Conservation (phyloP, 352 stramenopile species). For the Pythium volutum region DNA sequence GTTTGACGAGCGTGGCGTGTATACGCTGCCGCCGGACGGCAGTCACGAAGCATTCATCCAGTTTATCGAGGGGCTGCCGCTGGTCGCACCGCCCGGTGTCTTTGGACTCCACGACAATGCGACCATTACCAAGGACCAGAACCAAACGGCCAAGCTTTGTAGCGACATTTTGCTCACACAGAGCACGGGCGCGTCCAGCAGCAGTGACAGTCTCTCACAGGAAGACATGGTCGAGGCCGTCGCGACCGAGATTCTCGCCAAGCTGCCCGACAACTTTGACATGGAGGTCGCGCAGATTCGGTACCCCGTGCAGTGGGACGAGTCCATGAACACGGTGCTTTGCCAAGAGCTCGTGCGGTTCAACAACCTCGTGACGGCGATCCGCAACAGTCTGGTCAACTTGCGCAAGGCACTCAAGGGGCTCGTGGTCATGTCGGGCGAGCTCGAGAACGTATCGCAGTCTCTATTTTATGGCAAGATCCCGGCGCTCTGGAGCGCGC, state of each 20-base stretch:
- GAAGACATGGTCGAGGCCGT: conserved; percentile 79
- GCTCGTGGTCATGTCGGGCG: conserved; percentile 83
- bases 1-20: conserved; percentile 71
- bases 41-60: conserved; percentile 92
- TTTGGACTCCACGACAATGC: conserved; percentile 96
- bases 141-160: conserved; percentile 87
- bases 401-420: conserved; percentile 74
- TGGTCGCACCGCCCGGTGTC: conserved; percentile 89
- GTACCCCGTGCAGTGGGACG: conserved; percentile 90
- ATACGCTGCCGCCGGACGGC: conserved; percentile 72
- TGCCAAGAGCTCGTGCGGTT: conserved; percentile 85
- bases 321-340: conserved; percentile 96
- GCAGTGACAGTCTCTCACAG: conserved; percentile 51
- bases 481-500: conserved; percentile 80
- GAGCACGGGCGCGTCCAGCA: conserved; percentile 34
- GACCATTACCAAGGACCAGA: conserved; percentile 91
- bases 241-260: conserved; percentile 62
- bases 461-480: conserved; percentile 88
- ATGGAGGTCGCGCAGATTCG: conserved; percentile 72
- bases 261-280: conserved; percentile 62
- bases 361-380: conserved; percentile 75
- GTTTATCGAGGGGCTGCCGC: conserved; percentile 86
- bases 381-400: conserved; percentile 60
- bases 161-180: conserved; percentile 82
- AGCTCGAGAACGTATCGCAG: conserved; percentile 87